Percentiles rank a stretch among this genome's conserved stretches.
Conservation (phyloP, 2,329 filamentous ascomycete genomes). For the Tolypocladium ovalisporum region DNA sequence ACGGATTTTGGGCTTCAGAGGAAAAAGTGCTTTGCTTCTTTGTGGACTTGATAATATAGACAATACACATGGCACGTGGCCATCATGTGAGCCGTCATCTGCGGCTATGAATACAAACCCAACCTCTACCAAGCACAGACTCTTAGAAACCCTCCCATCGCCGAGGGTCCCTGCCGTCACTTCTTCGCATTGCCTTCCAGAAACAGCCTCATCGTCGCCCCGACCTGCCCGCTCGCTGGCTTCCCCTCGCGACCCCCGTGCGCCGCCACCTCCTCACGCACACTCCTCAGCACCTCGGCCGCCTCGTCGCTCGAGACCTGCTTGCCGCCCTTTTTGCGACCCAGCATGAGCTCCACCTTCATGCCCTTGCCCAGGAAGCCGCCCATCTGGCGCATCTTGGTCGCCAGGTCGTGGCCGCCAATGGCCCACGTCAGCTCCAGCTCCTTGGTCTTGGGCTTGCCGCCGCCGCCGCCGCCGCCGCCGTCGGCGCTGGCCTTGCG, state of each 20-base stretch:
- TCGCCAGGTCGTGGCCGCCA: slow-evolving; percentile 60
- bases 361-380: slow-evolving; percentile 64
- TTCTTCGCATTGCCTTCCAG: slow-evolving; percentile 22
- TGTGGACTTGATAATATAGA: not conserved
- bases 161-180: not conserved
- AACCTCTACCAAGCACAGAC: not conserved
- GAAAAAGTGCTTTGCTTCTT: not conserved
- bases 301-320: slow-evolving; percentile 52
- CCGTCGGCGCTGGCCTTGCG: slow-evolving; percentile 25
- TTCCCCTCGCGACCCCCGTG: slow-evolving; percentile 32
- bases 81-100: not conserved
- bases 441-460: slow-evolving; percentile 49
- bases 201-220: slow-evolving; percentile 30
- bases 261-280: slow-evolving; percentile 23
- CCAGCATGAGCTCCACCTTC: slow-evolving; percentile 63
- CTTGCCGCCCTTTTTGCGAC: slow-evolving; percentile 51
- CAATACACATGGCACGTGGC: not conserved
- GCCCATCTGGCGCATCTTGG: slow-evolving; percentile 55
- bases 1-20: not conserved
- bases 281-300: slow-evolving; percentile 37
- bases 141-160: not conserved
- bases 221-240: slow-evolving; percentile 31
- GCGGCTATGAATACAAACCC: not conserved
- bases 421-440: slow-evolving; percentile 91
- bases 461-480: slow-evolving; percentile 19